Evolutionary conservation across 1,284 basidiomycete genomes (phyloP), one percentile per base, ranked within the genome.

Genomic region (Volvariella volvacea): DNA sequence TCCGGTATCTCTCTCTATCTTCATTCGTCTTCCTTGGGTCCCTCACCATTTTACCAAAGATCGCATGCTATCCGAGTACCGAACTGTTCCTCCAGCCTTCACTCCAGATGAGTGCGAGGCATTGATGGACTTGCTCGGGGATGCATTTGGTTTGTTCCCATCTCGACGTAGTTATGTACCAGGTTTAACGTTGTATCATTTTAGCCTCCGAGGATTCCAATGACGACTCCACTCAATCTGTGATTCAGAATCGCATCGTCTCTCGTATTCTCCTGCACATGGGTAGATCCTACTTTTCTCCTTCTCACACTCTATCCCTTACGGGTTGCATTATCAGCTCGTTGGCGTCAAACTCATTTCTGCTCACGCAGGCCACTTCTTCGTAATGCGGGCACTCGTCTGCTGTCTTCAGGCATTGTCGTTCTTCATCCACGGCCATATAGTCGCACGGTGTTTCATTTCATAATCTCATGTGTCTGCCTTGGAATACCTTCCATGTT

Each of bases 401-500:
- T n/a, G 14, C 25, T 28, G 6, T 28, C 25, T 28, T 28, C 25
- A 28, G 25, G 6, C 12, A 36, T 36, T n/a, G n/a, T 8, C 6
- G n/a, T n/a, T 16, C 49, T 49, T 44, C 54, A 55, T 40, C 48
- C 57, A 2, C 58, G 67, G 1, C 66, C 76, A 1, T 61, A 80
- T 53, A 49, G 64, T n/a, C 72, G 76, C 19, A 66, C 65, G 4
- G 47, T 80, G 32, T 44, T 74, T 34, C 80, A 86, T 56, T 61
- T 85, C 52, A 33, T 83, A 37, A 57, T 83, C 44, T 75, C 78
- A 0, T 66, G 73, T 51, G 45, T 87, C 21, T 85, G 81, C 54
- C 70, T 88, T 9, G 85, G 85, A 2, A 77, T 88, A 41, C 85
- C 86, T 1, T 86, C 81, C 60, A 58, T 88, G 44, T 83, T 86